Evolutionary conservation across 148 eudicot species (phyloP).

Genomic region (Persicaria maculosa): DNA sequence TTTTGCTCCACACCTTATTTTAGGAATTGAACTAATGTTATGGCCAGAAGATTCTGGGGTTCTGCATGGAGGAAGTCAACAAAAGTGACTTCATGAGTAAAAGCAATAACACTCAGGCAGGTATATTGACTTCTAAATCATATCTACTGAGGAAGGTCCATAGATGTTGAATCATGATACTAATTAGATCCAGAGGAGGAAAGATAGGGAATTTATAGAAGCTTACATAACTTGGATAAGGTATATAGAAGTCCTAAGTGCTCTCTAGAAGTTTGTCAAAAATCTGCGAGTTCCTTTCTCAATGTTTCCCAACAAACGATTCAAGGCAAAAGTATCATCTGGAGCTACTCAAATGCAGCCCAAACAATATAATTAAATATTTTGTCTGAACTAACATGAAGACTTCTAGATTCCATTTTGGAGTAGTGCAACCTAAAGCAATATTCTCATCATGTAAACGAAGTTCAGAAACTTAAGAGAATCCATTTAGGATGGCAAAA

Average conservation of each 20-base stretch:
- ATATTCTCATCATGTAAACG: not conserved
- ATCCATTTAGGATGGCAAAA: not conserved
- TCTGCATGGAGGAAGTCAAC: not conserved
- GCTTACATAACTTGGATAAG: not conserved
- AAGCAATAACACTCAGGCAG: not conserved
- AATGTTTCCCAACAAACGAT: not conserved
- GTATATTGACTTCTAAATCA: not conserved
- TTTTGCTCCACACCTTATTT: not conserved
- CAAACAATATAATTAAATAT: not conserved
- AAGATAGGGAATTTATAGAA: not conserved
- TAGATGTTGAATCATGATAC: not conserved
- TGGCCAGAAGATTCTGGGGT: not conserved
- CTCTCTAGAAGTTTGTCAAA: not conserved
- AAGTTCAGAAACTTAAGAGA: constrained; percentile 5
- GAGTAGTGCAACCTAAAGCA: not conserved
- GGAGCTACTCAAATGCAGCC: not conserved
- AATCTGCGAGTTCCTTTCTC: not conserved
- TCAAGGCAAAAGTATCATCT: not conserved
- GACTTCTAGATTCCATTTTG: not conserved
- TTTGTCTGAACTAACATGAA: constrained; percentile 4
- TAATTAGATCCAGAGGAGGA: not conserved
- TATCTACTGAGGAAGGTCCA: no score
- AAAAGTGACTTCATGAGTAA: not conserved
- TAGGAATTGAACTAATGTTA: not conserved
- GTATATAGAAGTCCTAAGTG: not conserved